A percentile compares a stretch with the other conserved stretches of the same genome.
Conservation (phyloP, 306 rosid genomes). For the Castanopsis chinensis region DNA sequence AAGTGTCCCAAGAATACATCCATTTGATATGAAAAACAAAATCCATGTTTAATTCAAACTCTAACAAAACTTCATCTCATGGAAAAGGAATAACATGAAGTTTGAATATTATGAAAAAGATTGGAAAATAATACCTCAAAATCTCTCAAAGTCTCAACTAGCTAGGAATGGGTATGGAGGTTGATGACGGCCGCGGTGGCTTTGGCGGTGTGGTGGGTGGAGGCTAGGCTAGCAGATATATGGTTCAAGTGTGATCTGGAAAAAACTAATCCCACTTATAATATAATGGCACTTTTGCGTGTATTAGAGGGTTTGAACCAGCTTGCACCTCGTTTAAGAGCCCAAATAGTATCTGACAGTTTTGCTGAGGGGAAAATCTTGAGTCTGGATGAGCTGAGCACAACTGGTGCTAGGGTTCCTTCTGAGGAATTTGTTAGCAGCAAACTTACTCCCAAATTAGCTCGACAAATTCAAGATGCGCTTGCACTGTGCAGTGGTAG, state of each 20-base stretch:
- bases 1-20: no score
- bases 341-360: constrained; percentile 62
- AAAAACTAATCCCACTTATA: constrained; percentile 82
- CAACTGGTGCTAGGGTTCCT: constrained; percentile 59
- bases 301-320: constrained; percentile 97
- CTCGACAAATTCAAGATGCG: constrained; percentile 97
- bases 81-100: no score
- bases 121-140: no score
- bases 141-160: no score
- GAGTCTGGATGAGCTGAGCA: constrained; percentile 59
- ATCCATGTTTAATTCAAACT: no score
- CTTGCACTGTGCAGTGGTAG: constrained; percentile 99
- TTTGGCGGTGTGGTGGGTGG: no score
- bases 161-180: no score
- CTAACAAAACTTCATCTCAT: no score
- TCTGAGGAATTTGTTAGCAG: constrained; percentile 80
- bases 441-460: constrained; percentile 97
- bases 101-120: no score
- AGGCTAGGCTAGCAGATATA: no score
- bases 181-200: no score
- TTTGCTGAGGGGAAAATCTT: constrained; percentile 69
- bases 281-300: constrained; percentile 77
- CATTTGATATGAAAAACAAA: no score
- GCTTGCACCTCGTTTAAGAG: constrained; percentile 84
- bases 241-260: constrained; percentile 96